Percentiles rank a stretch among this genome's conserved stretches.
phyloP scores from a whole-genome alignment of 129 eudicot species.

The Glebionis coronaria region DNA sequence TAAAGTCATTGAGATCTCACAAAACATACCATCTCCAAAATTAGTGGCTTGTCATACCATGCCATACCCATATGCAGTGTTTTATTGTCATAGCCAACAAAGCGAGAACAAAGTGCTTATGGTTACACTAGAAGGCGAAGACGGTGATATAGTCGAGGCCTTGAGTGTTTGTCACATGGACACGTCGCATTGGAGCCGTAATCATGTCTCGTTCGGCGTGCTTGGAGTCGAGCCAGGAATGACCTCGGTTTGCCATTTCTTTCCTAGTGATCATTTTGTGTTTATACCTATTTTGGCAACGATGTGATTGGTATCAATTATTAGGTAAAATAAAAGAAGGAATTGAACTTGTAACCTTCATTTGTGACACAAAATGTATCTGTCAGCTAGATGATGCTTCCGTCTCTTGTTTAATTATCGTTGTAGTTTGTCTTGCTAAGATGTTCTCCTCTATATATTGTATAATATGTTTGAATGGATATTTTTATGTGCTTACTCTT shows the following conservation, averaged over 20 bases:
- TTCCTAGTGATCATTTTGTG: slow-evolving; percentile 69
- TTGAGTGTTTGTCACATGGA: slow-evolving; percentile 80
- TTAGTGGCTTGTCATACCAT: slow-evolving; percentile 75
- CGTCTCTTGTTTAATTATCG: background rate
- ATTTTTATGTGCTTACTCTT: too few species aligned
- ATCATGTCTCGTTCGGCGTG: slow-evolving; percentile 54
- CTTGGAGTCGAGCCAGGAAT: slow-evolving; percentile 72
- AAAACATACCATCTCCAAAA: slow-evolving; percentile 49
- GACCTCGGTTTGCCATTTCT: slow-evolving; percentile 77
- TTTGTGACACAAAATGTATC: background rate
- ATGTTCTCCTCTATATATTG: background rate
- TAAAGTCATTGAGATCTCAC: slow-evolving; percentile 37
- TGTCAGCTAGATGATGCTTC: background rate
- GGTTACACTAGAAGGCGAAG: slow-evolving; percentile 57
- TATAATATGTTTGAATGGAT: too few species aligned
- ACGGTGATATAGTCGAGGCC: slow-evolving; percentile 62
- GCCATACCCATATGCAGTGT: slow-evolving; percentile 81
- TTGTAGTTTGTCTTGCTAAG: background rate
- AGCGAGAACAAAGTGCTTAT: slow-evolving; percentile 54
- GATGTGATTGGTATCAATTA: background rate
- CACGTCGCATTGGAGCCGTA: slow-evolving; percentile 65
- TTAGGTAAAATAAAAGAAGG: background rate
- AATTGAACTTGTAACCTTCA: background rate
- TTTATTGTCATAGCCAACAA: slow-evolving; percentile 67
- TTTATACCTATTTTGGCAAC: slow-evolving; percentile 34